phyloP scores from a whole-genome alignment of 2,329 filamentous ascomycete species.

The Cercospora brassicicola region DNA sequence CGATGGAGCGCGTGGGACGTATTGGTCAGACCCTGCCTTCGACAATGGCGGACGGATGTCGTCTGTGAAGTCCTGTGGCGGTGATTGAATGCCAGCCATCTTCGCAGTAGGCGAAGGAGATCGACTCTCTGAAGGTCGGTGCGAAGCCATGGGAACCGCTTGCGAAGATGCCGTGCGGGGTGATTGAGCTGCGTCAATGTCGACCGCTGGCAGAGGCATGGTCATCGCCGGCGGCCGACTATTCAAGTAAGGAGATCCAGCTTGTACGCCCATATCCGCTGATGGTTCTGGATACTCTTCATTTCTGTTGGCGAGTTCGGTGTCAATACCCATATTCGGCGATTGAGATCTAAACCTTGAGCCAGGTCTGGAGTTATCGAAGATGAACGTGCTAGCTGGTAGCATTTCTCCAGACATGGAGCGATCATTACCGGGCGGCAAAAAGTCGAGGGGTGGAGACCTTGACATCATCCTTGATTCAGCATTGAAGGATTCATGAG shows the following conservation, averaged over 20 bases:
- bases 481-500: neutral
- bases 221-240: slow-evolving; percentile 9
- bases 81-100: slow-evolving; percentile 10
- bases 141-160: slow-evolving; percentile 14
- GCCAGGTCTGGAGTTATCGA: neutral
- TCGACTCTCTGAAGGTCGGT: neutral
- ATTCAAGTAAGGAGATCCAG: neutral
- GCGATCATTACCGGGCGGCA: neutral
- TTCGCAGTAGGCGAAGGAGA: slow-evolving; percentile 8
- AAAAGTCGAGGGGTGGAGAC: slow-evolving; percentile 6
- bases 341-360: slow-evolving; percentile 10
- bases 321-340: slow-evolving; percentile 9
- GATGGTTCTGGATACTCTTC: slow-evolving; percentile 5
- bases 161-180: slow-evolving; percentile 21
- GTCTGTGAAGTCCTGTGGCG: slow-evolving; percentile 1
- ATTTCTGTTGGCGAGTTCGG: slow-evolving; percentile 3
- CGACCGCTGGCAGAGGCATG: slow-evolving; percentile 15
- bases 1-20: slow-evolving; percentile 10
- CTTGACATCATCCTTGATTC: slow-evolving; percentile 13
- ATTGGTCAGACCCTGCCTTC: slow-evolving; percentile 15
- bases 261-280: slow-evolving; percentile 9
- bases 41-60: slow-evolving; percentile 12
- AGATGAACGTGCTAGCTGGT: slow-evolving; percentile 11
- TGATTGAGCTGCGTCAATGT: slow-evolving; percentile 10
- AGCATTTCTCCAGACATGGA: slow-evolving; percentile 13